Evolutionary conservation across 2,329 filamentous ascomycete genomes (phyloP).

Genomic region (Nigrospora sphaerica): DNA sequence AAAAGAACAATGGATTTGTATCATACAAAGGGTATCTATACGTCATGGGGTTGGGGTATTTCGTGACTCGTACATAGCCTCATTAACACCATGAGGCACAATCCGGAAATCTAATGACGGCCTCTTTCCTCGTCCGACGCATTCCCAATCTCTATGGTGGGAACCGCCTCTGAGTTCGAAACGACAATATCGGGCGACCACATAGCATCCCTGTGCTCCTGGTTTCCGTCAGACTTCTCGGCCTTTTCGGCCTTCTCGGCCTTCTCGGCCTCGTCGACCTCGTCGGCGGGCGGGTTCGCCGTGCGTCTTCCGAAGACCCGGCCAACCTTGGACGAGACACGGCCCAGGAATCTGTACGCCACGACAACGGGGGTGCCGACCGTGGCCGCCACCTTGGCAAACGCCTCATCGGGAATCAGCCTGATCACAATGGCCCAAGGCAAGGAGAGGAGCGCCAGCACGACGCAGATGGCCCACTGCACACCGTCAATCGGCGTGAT

Average conservation of each 20-base stretch:
- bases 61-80: too few species aligned
- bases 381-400: slow-evolving; percentile 20
- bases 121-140: background rate
- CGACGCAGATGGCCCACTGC: slow-evolving; percentile 49
- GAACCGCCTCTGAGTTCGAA: slow-evolving; percentile 6
- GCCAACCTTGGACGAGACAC: slow-evolving; percentile 10
- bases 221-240: too few species aligned
- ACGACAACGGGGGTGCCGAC: slow-evolving; percentile 22
- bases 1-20: too few species aligned
- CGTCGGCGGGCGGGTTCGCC: background rate
- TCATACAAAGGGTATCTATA: too few species aligned
- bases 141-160: background rate
- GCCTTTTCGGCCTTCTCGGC: background rate
- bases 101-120: background rate
- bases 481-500: slow-evolving; percentile 39
- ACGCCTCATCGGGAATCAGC: slow-evolving; percentile 39
- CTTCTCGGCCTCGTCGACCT: slow-evolving; percentile 5
- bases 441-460: slow-evolving; percentile 39
- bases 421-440: slow-evolving; percentile 43
- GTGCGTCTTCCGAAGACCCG: slow-evolving; percentile 10
- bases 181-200: slow-evolving; percentile 16
- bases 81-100: too few species aligned
- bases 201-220: too few species aligned
- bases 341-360: slow-evolving; percentile 14
- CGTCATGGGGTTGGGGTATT: too few species aligned